Base-by-base conservation (phyloP, 306 rosid genomes). In the Astragalus membranaceus region DNA sequence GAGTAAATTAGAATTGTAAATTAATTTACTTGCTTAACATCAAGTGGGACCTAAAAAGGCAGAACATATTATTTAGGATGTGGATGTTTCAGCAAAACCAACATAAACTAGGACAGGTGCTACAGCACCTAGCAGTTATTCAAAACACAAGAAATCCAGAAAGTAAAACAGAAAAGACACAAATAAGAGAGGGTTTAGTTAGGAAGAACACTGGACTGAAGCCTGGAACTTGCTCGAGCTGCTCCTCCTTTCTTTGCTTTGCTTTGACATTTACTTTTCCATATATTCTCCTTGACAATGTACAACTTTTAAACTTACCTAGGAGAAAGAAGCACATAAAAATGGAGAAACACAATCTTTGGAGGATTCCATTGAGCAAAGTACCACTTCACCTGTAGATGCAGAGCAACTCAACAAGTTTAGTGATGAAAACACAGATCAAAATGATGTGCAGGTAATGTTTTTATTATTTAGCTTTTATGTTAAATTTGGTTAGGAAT, bases 321-420 rank as follows among this genome's bases (percentile, higher is more conserved):
- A 89, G 96, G 93, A 85, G 56, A 78, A 88, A 64, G 83, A 85
- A 61, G 86, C n/a, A 14, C 73, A 70, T 58, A 64, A 57, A 81
- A 78, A 66, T 70, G 90, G 33, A 63, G 85, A 85, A 39, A 72
- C 64, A 29, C 80, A 66, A 70, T 29, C 88, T 77, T 72, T 54
- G 75, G 80, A 83, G 6, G 79, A 75, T 74, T 80, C 93, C 48
- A 9, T 30, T 26, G 72, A 59, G 64, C 81, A 77, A 81, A 80
- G 74, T 43, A 68, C 56, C 39, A 58, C 82, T 43, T 84, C 78
- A 63, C 69, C 89, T 32, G 35, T 80, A 64, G 84, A 72, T 72
- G 83, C 56, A 1, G 92, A 85, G 55, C 85, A 78, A 64, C 44
- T 65, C 50, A 84, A 72, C 73, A 66, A 39, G 51, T 85, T 61